A percentile compares a stretch with the other conserved stretches of the same genome.
These are phyloP conservation scores for Mucor velutinosus DNA, from an alignment of 371 early-diverging fungal species.

Conservation along the genomic window DNA sequence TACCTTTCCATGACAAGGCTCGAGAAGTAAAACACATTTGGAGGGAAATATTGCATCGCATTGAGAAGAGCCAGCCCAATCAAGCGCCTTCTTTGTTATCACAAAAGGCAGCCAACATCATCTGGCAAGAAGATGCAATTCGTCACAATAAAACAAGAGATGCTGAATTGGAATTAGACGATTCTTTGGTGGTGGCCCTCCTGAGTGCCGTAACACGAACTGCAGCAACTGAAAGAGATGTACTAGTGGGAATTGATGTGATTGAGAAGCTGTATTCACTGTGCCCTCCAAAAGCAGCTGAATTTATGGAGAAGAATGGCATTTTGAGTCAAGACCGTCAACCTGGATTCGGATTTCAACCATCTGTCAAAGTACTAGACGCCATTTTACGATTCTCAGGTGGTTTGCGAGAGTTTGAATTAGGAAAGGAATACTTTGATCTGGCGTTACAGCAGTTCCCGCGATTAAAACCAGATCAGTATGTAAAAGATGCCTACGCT, in stretches of 20 bases:
- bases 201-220: slow-evolving; percentile 28
- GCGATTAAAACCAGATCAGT: slow-evolving; percentile 23
- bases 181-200: slow-evolving; percentile 21
- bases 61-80: slow-evolving; percentile 6
- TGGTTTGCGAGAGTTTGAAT: slow-evolving; percentile 18
- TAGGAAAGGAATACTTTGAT: slow-evolving; percentile 33
- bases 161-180: slow-evolving; percentile 23
- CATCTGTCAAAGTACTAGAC: slow-evolving; percentile 27
- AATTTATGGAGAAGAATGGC: slow-evolving; percentile 12
- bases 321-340: not conserved
- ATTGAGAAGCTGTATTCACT: slow-evolving; percentile 31
- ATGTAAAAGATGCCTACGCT: slow-evolving; percentile 3
- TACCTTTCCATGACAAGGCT: not conserved
- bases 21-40: slow-evolving; percentile 21
- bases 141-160: slow-evolving; percentile 2
- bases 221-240: slow-evolving; percentile 18
- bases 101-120: slow-evolving; percentile 19
- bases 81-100: not conserved
- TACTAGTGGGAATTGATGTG: slow-evolving; percentile 18
- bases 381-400: slow-evolving; percentile 35
- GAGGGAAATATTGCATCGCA: slow-evolving; percentile 17
- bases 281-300: slow-evolving; percentile 18
- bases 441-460: slow-evolving; percentile 28
- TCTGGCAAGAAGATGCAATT: slow-evolving; percentile 4
- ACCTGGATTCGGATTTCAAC: slow-evolving; percentile 20